Evolutionary conservation across 202 grass and related monocot species (phyloP), one percentile per base, ranked within the genome.

Genomic region (Digitaria exilis): DNA sequence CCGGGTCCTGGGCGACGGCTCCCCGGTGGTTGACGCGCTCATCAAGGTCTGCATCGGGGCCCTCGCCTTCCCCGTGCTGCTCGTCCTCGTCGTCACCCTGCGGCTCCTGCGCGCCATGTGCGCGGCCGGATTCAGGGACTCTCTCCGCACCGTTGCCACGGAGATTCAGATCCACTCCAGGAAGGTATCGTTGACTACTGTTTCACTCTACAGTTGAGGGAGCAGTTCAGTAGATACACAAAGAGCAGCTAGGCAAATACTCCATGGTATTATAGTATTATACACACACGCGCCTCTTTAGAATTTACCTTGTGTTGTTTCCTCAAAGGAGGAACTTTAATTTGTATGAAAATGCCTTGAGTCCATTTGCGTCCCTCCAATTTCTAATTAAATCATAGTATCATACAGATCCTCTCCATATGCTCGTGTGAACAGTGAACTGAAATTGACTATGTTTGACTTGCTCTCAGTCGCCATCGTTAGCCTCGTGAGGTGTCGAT

Each of bases 91-190:
- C 75, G 26, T 77, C 75, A 26, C 70, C 70, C 17, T 73, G 2
- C 70, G 70, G 46, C 28, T 73, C 70, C 1, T 52, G 28, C 69
- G 69, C 69, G 45, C 69, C 69, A 72, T 72, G 69, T 18, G 46
- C 4, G 69, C 45, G 26, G 26, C 46, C 4, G 70, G 70, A 28
- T 34, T 73, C 70, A 14, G 46, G 19, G 28, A 1, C 2, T 32
- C 70, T 28, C 17, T 73, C 70, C 45, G 70, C 70, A 52, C 70
- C 28, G 10, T 18, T 9, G 29, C 70, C 46, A 52, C 18, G 45
- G 70, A 51, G 70, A 52, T 73, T 34, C 70, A 52, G 70, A 73
- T 73, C 70, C 46, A 73, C 0, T 31, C 70, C 17, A 52, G 46
- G 46, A 73, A 73, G 70, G 70, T 73, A 73, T n/a, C 15, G 60